phyloP scores from a whole-genome alignment of 164 flowering plant genomes.

The Sedum album region DNA sequence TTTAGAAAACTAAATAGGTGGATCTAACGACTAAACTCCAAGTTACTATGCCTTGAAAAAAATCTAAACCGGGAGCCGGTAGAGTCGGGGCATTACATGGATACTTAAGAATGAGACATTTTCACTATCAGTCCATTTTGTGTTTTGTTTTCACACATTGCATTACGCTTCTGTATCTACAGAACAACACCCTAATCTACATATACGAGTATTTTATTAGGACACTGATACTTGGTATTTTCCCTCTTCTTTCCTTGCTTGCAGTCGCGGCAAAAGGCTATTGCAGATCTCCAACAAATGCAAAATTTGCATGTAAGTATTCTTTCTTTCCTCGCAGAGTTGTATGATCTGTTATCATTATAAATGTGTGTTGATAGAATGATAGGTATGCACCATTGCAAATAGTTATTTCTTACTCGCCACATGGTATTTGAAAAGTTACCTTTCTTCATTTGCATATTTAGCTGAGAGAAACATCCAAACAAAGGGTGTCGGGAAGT shows the following conservation, averaged over 20 bases:
- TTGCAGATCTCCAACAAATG: slow-evolving; percentile 37
- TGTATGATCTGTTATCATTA: background rate
- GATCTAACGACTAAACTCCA: background rate
- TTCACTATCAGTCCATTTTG: background rate
- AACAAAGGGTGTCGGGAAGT: background rate
- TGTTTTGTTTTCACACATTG: background rate
- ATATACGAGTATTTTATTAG: background rate
- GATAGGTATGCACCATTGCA: background rate
- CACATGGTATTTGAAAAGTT: background rate
- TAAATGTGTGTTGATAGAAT: background rate
- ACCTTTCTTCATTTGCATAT: background rate
- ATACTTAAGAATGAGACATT: background rate
- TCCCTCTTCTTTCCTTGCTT: background rate
- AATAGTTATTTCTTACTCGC: no score
- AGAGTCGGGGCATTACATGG: no score
- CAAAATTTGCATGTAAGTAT: slow-evolving; percentile 26
- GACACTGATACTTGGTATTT: background rate
- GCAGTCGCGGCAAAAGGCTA: slow-evolving; percentile 47
- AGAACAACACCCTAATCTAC: background rate
- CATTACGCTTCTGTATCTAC: background rate
- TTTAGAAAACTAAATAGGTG: background rate
- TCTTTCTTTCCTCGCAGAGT: background rate
- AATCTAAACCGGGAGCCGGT: background rate
- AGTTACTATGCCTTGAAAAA: background rate
- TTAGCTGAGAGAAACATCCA: background rate